Percentiles rank a stretch among this genome's conserved stretches.
Evolutionary conservation across 169 alveolate species (phyloP).

Genomic region (Cyclospora cayetanensis): DNA sequence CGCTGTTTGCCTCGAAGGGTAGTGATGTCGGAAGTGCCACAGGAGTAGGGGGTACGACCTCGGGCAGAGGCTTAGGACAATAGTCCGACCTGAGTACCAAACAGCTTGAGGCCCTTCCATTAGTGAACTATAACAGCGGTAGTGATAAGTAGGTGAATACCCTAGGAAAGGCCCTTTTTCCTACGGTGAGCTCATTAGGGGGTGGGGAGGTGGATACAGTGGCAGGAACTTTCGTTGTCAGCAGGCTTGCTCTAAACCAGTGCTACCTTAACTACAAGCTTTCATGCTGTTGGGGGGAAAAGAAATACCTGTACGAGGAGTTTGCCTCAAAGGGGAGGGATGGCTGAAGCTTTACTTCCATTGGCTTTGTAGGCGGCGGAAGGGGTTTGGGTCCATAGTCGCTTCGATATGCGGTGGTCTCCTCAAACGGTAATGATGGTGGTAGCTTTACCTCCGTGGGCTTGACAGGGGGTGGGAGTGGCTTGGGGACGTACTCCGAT

Average conservation of each 20-base stretch:
- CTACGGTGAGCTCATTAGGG: too few relatives aligned
- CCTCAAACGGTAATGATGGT: constrained; percentile 74
- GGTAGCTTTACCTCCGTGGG: constrained; percentile 65
- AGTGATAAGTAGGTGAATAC: too few relatives aligned
- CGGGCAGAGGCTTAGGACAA: constrained; percentile 79
- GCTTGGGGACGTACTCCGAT: constrained; percentile 78
- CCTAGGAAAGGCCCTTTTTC: too few relatives aligned
- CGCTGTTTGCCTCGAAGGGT: constrained; percentile 78
- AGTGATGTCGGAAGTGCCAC: constrained; percentile 62
- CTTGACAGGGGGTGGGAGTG: constrained; percentile 73
- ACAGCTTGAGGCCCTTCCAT: too few relatives aligned
- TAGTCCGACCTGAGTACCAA: constrained; percentile 74
- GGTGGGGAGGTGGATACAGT: too few relatives aligned
- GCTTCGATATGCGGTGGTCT: constrained; percentile 72
- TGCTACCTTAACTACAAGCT: too few relatives aligned
- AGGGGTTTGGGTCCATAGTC: constrained; percentile 73
- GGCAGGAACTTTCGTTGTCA: too few relatives aligned
- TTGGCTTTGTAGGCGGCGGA: constrained; percentile 45
- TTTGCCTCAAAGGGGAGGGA: constrained; percentile 77
- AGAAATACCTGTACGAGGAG: constrained; percentile 64
- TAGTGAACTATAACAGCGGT: too few relatives aligned
- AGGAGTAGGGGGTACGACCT: constrained; percentile 69
- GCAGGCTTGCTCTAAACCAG: too few relatives aligned
- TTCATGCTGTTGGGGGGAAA: too few relatives aligned
- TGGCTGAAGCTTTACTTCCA: constrained; percentile 66